phyloP scores from a whole-genome alignment of 306 rosid species.

The Quercus engelmannii region DNA sequence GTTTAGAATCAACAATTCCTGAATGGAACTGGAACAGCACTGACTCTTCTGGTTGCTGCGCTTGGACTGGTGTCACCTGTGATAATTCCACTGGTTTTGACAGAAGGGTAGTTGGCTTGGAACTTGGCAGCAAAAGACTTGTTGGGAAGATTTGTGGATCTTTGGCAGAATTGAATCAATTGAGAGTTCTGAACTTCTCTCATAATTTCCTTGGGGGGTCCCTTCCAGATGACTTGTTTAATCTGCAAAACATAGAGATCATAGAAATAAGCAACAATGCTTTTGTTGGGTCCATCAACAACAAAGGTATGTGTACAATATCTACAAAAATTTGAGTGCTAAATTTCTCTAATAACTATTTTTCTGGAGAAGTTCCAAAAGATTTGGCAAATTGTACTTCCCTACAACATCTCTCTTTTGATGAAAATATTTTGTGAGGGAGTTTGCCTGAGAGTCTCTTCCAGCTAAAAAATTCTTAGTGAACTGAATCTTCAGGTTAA shows the following conservation, averaged over 20 bases:
- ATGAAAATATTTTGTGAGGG: neutral
- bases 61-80: constrained; percentile 19
- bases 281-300: too few relatives aligned
- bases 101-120: too few relatives aligned
- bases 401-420: neutral
- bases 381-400: neutral
- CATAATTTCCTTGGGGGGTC: constrained; percentile 1
- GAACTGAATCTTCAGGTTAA: too few relatives aligned
- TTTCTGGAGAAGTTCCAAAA: too few relatives aligned
- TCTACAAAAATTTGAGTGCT: too few relatives aligned
- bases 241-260: constrained; percentile 12
- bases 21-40: constrained; percentile 16
- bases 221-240: constrained; percentile 8
- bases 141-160: too few relatives aligned
- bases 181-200: too few relatives aligned
- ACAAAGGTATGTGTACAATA: too few relatives aligned
- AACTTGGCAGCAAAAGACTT: too few relatives aligned
- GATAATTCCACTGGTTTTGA: too few relatives aligned
- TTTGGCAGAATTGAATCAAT: too few relatives aligned
- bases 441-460: constrained; percentile 2
- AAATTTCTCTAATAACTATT: too few relatives aligned
- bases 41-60: constrained; percentile 23
- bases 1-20: neutral
- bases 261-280: constrained; percentile 1
- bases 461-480: neutral